Percentiles rank a stretch among this genome's conserved stretches.
Evolutionary conservation across 1,284 basidiomycete species (phyloP).

Genomic region (Boletus semigastroideus): DNA sequence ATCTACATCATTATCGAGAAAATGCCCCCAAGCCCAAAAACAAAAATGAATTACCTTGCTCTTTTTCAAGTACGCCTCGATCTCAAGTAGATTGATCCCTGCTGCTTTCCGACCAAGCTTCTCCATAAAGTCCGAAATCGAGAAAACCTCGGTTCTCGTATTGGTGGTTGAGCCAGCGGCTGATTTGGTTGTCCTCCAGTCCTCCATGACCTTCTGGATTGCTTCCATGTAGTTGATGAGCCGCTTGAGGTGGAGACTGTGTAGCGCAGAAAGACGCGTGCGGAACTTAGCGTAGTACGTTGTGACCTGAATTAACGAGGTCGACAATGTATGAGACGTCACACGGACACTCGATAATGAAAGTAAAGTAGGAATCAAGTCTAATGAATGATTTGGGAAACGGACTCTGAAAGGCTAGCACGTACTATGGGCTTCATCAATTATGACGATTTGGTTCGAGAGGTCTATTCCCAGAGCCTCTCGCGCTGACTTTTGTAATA

Average conservation of each 20-base stretch:
- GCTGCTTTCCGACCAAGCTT: constrained; percentile 67
- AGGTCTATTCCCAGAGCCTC: constrained; percentile 87
- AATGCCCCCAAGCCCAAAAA: not conserved
- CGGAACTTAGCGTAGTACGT: constrained; percentile 82
- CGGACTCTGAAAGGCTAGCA: constrained; percentile 10
- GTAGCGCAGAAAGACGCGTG: constrained; percentile 68
- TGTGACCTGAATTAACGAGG: constrained; percentile 76
- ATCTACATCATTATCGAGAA: constrained; percentile 42
- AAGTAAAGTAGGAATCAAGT: constrained; percentile 85
- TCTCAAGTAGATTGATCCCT: constrained; percentile 79
- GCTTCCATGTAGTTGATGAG: constrained; percentile 73
- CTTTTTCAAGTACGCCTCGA: constrained; percentile 80
- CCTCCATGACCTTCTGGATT: constrained; percentile 57
- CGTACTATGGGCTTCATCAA: constrained; percentile 97
- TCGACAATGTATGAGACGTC: constrained; percentile 55
- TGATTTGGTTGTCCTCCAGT: constrained; percentile 40
- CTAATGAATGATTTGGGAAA: constrained; percentile 38
- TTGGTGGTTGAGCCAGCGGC: constrained; percentile 13
- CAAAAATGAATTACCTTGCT: constrained; percentile 64
- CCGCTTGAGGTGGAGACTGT: constrained; percentile 81
- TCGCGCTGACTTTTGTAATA: constrained; percentile 82
- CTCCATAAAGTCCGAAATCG: constrained; percentile 62
- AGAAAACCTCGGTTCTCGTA: constrained; percentile 57
- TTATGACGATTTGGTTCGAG: constrained; percentile 81
- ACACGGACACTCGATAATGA: constrained; percentile 81